A percentile compares a stretch with the other conserved stretches of the same genome.
These are phyloP conservation scores for Pseudonitzschia delicatissima DNA, from an alignment of 108 stramenopile species.

Conservation along the genomic window DNA sequence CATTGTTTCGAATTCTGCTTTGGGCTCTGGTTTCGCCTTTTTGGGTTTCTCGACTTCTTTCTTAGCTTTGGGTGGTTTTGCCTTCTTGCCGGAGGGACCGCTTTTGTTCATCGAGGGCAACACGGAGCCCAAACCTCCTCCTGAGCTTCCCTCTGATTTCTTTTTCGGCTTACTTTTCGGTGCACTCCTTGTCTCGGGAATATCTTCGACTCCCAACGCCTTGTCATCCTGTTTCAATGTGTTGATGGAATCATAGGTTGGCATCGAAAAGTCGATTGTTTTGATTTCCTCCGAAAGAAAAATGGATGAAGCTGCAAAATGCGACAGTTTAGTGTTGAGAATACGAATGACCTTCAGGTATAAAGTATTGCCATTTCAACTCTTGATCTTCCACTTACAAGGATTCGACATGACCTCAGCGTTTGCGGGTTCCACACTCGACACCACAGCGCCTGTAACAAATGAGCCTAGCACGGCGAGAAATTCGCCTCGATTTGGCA, in stretches of 20 bases:
- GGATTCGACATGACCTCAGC: neutral
- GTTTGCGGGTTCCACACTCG: neutral
- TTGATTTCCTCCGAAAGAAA: conserved; percentile 14
- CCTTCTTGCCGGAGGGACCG: neutral
- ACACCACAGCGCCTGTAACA: neutral
- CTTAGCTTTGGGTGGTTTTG: neutral
- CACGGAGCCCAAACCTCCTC: neutral
- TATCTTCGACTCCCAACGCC: conserved; percentile 14
- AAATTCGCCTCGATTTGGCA: neutral
- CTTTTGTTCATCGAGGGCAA: conserved; percentile 19
- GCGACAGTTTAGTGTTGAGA: neutral
- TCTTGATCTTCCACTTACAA: neutral
- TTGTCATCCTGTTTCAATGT: conserved; percentile 11
- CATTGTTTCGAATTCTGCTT: conserved; percentile 12
- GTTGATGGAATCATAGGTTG: conserved; percentile 10
- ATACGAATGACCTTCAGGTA: neutral
- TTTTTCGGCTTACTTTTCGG: neutral
- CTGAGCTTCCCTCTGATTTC: neutral
- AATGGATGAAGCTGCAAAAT: neutral
- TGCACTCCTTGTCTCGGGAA: neutral
- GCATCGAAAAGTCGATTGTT: conserved; percentile 9
- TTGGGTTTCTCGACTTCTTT: neutral
- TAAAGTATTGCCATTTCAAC: neutral
- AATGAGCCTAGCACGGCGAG: conserved; percentile 5
- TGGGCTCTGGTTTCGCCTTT: neutral